A percentile compares a stretch with the other conserved stretches of the same genome.
Conservation (phyloP, 352 stramenopile genomes). For the Globisporangium lucens region DNA sequence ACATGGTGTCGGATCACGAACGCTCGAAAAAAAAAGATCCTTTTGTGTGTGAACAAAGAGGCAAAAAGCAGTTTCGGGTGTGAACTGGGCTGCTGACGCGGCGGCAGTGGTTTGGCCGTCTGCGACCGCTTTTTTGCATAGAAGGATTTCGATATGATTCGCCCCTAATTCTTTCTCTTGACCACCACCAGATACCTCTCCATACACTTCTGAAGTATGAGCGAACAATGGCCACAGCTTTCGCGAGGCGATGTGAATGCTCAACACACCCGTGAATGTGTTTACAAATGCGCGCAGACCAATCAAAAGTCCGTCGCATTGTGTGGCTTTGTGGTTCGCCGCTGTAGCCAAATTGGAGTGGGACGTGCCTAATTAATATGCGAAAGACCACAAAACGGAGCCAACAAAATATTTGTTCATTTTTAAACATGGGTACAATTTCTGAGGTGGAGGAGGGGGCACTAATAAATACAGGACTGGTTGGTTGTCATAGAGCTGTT, state of each 20-base stretch:
- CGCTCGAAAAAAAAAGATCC: not conserved
- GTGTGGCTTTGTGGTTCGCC: not conserved
- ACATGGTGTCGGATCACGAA: not conserved
- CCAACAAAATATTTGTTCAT: not conserved
- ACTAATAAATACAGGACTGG: conserved; percentile 1
- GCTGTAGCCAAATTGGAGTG: not conserved
- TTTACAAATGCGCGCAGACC: not conserved
- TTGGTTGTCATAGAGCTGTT: not conserved
- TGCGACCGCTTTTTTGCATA: not conserved
- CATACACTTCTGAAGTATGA: not conserved
- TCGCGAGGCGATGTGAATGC: too few species aligned
- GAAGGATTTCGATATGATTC: too few species aligned
- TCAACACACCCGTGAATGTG: not conserved
- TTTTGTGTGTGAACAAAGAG: too few species aligned
- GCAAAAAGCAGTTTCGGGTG: not conserved
- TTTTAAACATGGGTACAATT: not conserved
- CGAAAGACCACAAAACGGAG: not conserved
- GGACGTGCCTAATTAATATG: not conserved
- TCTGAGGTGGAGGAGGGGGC: not conserved
- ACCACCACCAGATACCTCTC: not conserved
- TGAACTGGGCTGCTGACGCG: conserved; percentile 11
- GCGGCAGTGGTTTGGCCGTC: not conserved
- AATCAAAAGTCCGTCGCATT: not conserved
- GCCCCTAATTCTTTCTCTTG: not conserved
- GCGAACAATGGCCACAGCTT: not conserved